These are phyloP conservation scores for Saccharata proteae DNA, from an alignment of 2,329 filamentous ascomycete genomes.

Conservation along the genomic window DNA sequence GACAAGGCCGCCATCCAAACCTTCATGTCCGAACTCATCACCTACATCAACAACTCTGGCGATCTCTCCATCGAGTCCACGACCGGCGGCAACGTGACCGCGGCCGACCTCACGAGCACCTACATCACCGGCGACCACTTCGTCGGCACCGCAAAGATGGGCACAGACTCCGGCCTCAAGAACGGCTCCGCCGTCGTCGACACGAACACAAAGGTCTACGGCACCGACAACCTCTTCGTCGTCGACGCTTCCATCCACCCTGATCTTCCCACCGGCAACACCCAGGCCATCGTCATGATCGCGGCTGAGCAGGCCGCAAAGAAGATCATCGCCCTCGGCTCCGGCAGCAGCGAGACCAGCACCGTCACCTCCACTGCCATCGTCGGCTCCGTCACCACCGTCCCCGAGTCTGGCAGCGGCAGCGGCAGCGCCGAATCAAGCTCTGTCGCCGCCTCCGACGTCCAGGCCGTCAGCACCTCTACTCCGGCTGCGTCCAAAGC, in stretches of 20 bases:
- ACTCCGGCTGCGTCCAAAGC: too few relatives aligned
- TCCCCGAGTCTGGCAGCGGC: not conserved
- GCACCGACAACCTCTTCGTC: constrained; percentile 20
- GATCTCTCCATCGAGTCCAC: constrained; percentile 24
- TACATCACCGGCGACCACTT: constrained; percentile 20
- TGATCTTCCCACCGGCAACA: constrained; percentile 57
- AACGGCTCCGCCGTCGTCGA: constrained; percentile 50
- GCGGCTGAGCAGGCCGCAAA: constrained; percentile 49
- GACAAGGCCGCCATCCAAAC: constrained; percentile 28
- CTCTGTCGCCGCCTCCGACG: not conserved
- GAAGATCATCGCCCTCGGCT: constrained; percentile 34
- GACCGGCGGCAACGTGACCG: constrained; percentile 29
- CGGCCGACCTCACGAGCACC: constrained; percentile 19
- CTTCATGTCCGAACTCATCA: constrained; percentile 35
- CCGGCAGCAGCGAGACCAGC: constrained; percentile 5
- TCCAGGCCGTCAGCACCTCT: not conserved
- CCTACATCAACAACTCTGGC: constrained; percentile 20
- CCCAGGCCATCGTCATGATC: constrained; percentile 51
- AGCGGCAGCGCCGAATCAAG: constrained; percentile 4
- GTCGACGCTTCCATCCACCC: constrained; percentile 60
- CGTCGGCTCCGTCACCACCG: constrained; percentile 1
- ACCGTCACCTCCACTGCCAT: constrained; percentile 6
- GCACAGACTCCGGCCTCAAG: constrained; percentile 42
- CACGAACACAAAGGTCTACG: constrained; percentile 48
- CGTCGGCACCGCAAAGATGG: constrained; percentile 33